These are phyloP conservation scores for Dioscorea zingiberensis DNA, from an alignment of 106 monocot genomes.

Conservation along the genomic window DNA sequence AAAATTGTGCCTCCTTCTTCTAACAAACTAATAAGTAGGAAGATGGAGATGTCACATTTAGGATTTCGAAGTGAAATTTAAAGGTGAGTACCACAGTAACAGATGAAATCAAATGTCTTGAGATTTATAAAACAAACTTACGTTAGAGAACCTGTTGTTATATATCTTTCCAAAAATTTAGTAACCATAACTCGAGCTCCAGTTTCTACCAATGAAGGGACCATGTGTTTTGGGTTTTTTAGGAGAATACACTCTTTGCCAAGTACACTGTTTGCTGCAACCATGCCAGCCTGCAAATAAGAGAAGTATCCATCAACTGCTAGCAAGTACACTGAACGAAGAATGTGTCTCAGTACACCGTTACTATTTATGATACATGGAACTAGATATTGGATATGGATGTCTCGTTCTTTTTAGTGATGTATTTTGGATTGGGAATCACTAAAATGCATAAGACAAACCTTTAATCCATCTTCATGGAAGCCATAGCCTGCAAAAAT, in stretches of 20 bases:
- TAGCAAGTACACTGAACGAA: neutral
- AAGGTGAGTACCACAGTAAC: neutral
- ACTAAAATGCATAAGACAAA: neutral
- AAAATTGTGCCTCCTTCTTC: slow-evolving; percentile 91
- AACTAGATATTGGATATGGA: neutral
- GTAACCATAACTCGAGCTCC: slow-evolving; percentile 69
- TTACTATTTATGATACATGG: neutral
- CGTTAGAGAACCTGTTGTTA: slow-evolving; percentile 58
- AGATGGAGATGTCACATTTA: too few species aligned
- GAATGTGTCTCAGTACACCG: too few species aligned
- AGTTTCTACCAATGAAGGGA: slow-evolving; percentile 59
- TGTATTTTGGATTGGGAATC: neutral
- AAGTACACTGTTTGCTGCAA: slow-evolving; percentile 51
- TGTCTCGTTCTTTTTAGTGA: neutral
- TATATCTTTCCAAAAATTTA: slow-evolving; percentile 52
- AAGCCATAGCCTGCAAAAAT: slow-evolving; percentile 78
- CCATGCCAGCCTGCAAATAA: slow-evolving; percentile 58
- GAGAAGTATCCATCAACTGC: neutral
- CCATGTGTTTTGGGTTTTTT: slow-evolving; percentile 66
- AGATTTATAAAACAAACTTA: slow-evolving; percentile 22
- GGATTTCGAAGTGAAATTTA: neutral
- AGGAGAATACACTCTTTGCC: slow-evolving; percentile 31
- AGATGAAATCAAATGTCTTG: neutral
- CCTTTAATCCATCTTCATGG: slow-evolving; percentile 97
- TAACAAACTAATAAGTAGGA: slow-evolving; percentile 39